Conservation (phyloP, 768 basidiomycete species). For the Dendrothele bispora region DNA sequence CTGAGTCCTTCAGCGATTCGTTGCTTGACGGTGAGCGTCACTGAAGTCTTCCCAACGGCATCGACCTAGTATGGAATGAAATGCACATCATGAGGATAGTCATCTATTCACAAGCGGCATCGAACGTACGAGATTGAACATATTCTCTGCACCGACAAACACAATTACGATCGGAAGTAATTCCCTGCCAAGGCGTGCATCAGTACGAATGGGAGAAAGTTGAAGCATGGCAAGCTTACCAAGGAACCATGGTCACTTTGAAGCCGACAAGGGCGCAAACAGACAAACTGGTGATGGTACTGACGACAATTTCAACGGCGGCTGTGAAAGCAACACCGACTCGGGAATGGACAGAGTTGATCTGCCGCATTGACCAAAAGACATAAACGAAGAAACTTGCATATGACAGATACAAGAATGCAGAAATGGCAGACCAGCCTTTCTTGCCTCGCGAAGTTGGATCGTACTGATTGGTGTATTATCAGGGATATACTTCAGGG, state of each 20-base stretch:
- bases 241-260: constrained; percentile 86
- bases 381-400: constrained; percentile 74
- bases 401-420: constrained; percentile 77
- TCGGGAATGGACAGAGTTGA: constrained; percentile 86
- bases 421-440: constrained; percentile 61
- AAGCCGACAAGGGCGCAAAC: constrained; percentile 90
- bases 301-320: constrained; percentile 86
- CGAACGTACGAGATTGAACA: constrained; percentile 82
- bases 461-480: too few relatives aligned
- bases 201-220: background rate
- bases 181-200: constrained; percentile 52
- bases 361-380: constrained; percentile 69
- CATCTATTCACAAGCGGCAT: too few relatives aligned
- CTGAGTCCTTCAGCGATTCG: constrained; percentile 91
- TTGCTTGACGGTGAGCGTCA: constrained; percentile 87
- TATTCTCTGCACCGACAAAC: constrained; percentile 96
- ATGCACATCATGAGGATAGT: too few relatives aligned
- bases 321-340: constrained; percentile 93
- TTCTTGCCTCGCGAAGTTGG: constrained; percentile 44
- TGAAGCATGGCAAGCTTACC: constrained; percentile 42
- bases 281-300: constrained; percentile 91
- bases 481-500: background rate
- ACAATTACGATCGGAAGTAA: constrained; percentile 91
- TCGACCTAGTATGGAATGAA: constrained; percentile 60
- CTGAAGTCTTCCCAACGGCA: constrained; percentile 79